Base-by-base conservation (phyloP, 768 basidiomycete species). In the Mycena belliarum region DNA sequence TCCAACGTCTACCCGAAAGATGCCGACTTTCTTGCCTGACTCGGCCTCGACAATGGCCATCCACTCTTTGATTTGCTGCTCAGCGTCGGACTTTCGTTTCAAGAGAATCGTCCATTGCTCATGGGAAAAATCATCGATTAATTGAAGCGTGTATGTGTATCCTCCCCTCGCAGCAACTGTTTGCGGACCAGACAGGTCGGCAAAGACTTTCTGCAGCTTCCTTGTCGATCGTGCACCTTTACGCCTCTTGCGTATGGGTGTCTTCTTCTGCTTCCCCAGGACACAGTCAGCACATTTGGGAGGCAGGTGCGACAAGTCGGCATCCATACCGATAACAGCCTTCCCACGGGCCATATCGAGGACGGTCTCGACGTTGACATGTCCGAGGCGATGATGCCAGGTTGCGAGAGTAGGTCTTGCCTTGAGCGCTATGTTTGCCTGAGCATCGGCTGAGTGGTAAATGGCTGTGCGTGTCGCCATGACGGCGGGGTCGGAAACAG, bases 261-360 rank as follows among this genome's bases (percentile, higher is more conserved):
- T 52, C 28, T 52, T 52, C 11, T 42, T 52, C 50, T 52, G 50
- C 18, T 50, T 50, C 26, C 49, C 49, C 5, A 50, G 49, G 6
- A 50, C 14, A 18, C 49, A 50, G 49, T 52, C 41, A 52, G 50
- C 50, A n/a, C 50, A 43, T 42, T 33, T 52, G 28, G 50, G 1
- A 14, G 50, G 50, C 10, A 52, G 1, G 26, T 23, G 28, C 1
- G 50, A 52, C 28, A 52, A 14, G 18, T 41, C 50, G 29, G 50
- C 38, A 15, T 40, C 38, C 38, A 40, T 40, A 40, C 38, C 38
- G 38, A 20, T 40, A 9, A 50, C 49, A 0, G 50, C 50, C 2
- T 9, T 0, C 9, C 50, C 50, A 8, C 50, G 50, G 6, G 50
- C 50, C 50, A 52, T 52, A 15, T 52, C 41, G 14, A 52, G 40